phyloP scores from a whole-genome alignment of 2,329 filamentous ascomycete species.

The Curvularia spicifera region DNA sequence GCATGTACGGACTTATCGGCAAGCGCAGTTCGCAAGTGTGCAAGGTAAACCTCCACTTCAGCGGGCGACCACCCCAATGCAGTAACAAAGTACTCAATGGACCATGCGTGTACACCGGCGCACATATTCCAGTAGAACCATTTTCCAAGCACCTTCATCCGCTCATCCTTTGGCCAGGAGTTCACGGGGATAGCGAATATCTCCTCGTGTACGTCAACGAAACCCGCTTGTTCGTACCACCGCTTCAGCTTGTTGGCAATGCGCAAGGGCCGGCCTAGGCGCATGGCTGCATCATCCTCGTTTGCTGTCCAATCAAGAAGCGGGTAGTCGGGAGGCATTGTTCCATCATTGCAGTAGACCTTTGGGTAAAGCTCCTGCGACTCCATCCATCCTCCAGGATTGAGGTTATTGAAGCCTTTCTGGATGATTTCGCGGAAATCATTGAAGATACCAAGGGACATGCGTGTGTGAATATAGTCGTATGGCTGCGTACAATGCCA shows the following conservation, averaged over 20 bases:
- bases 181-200: constrained; percentile 61
- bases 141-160: constrained; percentile 56
- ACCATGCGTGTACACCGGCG: constrained; percentile 54
- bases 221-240: constrained; percentile 64
- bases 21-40: constrained; percentile 51
- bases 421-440: constrained; percentile 64
- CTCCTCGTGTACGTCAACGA: constrained; percentile 62
- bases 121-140: constrained; percentile 58
- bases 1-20: constrained; percentile 50
- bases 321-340: constrained; percentile 57
- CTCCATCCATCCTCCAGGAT: constrained; percentile 62
- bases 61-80: constrained; percentile 53
- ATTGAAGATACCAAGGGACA: constrained; percentile 64
- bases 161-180: constrained; percentile 58
- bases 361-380: constrained; percentile 53
- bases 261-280: constrained; percentile 56
- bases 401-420: constrained; percentile 59
- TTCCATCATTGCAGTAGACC: constrained; percentile 60
- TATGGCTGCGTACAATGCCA: constrained; percentile 56
- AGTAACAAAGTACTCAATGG: constrained; percentile 52
- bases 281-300: constrained; percentile 55
- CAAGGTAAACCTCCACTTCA: constrained; percentile 55
- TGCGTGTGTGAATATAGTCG: constrained; percentile 66
- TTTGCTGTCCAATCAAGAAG: constrained; percentile 57
- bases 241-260: constrained; percentile 61